Evolutionary conservation across 768 basidiomycete species (phyloP), one percentile per base, ranked within the genome.

Genomic region (Lentinula edodes): DNA sequence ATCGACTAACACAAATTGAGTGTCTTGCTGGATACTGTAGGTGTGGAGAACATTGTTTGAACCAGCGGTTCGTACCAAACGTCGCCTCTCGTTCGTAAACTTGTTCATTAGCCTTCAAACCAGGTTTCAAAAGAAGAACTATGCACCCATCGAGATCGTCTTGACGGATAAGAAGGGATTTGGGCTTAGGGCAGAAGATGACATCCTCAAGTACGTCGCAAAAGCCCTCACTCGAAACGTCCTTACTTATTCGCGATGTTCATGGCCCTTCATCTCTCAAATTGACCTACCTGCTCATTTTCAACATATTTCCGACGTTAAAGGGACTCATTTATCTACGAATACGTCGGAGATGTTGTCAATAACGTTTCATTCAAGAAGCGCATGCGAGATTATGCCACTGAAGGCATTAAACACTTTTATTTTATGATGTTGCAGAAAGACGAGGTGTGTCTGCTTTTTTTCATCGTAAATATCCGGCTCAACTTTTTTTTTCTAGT

Each of bases 351-450:
- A 36, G 97, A 99, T 64, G 94, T 99, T 20, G 91, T 99, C 66
- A 89, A 85, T 61, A 90, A 93, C 39, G 76, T 78, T 10, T 88
- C 90, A 15, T 97, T 99, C 72, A 85, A 90, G 74, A 93, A 92
- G 72, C 87, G 96, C 35, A 98, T 99, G 93, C 84, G 90, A 42
- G 88, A 89, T 8, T 99, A 99, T 71, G 95, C 86, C 2, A 84
- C 88, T 46, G 93, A 97, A 71, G 96, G 96, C 16, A 94, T 98
- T 65, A 81, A 84, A 57, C 97, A 98, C 73, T 99, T 98, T 68
- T 99, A 98, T 76, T 99, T 99, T 72, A 99, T 98, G 97, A 95
- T 96, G 91, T 74, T 99, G 61, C 97, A 99, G 76, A 94, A 92
- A 70, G 95, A 96, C 66, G 95, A 98, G 83, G 95, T 94, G 66